Base-by-base conservation (phyloP, 345 rosid genomes). In the thale cress (Arabidopsis thaliana) region DNA sequence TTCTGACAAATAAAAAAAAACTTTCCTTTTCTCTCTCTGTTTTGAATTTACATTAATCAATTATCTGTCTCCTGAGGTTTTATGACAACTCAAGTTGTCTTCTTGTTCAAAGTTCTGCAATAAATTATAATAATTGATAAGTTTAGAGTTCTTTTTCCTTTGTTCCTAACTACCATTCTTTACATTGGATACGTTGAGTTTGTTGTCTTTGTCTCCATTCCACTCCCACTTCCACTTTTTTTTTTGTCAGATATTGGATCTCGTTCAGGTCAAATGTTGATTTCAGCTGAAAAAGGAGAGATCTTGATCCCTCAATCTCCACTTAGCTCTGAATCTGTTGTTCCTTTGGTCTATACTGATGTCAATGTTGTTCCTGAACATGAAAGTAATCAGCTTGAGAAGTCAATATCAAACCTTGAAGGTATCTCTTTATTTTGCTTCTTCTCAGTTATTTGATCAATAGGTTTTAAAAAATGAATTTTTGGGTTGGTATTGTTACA, bases 351-450 rank as follows among this genome's bases (percentile, higher is more conserved):
- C 59, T 88, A 59, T 78, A 86, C 91, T 1, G 93, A 91, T 74
- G 94, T 89, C 32, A 84, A 67, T 68, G 89, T 91, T 56, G 86
- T 91, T 69, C 94, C 98, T 46, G 97, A 93, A 82, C 93, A 88
- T 8, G 88, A 86, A 81, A 86, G 77, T 69, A 75, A 69, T 42
- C 84, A 87, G 85, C 93, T 89, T 56, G 88, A 83, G 83, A 80
- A 77, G 69, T 84, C 86, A 28, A 82, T 87, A 55, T 20, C 71
- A 32, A 84, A 81, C 74, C 83, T 88, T 10, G 85, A 91, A 86
- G 98, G 98, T 87, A 9, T 50, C 46, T 51, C 37, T 50, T 40
- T n/a, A 50, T 51, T 13, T 16, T 16, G n/a, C 61, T 51, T 52
- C 4, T 52, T 33, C 58, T 59, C 23, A 48, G 67, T 53, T 53